Evolutionary conservation across 139 green algal genomes (phyloP), one percentile per base, ranked within the genome.

Genomic region (Penium margaritaceum): DNA sequence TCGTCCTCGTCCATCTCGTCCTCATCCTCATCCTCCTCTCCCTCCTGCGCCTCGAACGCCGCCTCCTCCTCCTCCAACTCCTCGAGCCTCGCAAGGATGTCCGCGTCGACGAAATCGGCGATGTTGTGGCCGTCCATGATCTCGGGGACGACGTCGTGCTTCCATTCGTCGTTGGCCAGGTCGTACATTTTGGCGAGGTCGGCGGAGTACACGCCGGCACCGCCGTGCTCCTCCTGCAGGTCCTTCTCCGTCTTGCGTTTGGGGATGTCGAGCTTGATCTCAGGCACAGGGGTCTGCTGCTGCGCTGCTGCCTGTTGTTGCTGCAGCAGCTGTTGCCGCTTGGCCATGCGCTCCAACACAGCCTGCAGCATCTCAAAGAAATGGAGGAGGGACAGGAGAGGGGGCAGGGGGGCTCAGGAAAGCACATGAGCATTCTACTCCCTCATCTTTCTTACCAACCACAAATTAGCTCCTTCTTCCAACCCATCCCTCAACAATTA

Each of bases 71-170:
- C 55, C 84, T 99, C 93, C 73, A 99, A 83, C 77, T 94, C 91
- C 73, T 89, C 91, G 74, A 99, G 87, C 67, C 86, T 86, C 15
- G 86, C 89, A 39, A 98, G 90, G 68, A 99, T 98, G 79, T 98
- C 94, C 29, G 94, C 83, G 78, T 99, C 94, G 43, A 99, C 85
- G 72, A 96, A 99, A 84, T 99, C 94, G 5, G 87, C 81, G 30
- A 99, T 78, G 83, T 99, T 99, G 81, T 97, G 88, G 9, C 94
- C 94, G 73, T 97, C 87, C 44, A 92, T 75, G 70, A 97, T 93
- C 87, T 99, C 94, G 0, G 94, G 94, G 84, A 97, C 90, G 81
- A 96, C 93, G 88, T 99, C 94, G 64, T 95, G 89, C 83, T 91
- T 91, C 91, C 91, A 96, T 34, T 55, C 73, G 2, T 86, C 75